These are phyloP conservation scores for Auricularia heimuer DNA, from an alignment of 768 basidiomycete genomes.

Conservation along the genomic window DNA sequence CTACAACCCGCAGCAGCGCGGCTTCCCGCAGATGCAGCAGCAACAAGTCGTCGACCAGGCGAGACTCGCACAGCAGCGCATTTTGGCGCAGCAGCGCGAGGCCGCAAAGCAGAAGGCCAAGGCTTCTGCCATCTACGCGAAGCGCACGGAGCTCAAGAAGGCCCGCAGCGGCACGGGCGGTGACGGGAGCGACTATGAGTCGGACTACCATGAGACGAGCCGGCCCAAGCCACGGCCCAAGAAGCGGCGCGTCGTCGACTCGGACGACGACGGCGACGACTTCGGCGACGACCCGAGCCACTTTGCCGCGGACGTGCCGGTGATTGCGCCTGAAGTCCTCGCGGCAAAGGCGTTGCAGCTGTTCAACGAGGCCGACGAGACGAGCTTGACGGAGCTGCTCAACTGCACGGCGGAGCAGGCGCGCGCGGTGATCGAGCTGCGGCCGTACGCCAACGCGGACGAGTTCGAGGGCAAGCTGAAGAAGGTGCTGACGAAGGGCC, in stretches of 20 bases:
- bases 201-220: neutral
- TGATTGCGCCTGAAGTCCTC: slow-evolving; percentile 18
- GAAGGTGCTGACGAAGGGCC: slow-evolving; percentile 66
- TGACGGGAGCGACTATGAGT: neutral
- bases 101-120: neutral
- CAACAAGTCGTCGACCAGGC: neutral
- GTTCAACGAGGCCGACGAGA: slow-evolving; percentile 29
- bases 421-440: slow-evolving; percentile 58
- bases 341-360: slow-evolving; percentile 26
- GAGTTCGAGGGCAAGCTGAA: slow-evolving; percentile 74
- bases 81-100: neutral
- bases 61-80: neutral
- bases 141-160: neutral
- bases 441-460: slow-evolving; percentile 70
- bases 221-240: neutral
- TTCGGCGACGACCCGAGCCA: slow-evolving; percentile 11
- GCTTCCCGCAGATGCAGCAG: neutral
- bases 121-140: neutral
- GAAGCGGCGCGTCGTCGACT: slow-evolving; percentile 10
- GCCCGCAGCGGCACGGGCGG: neutral
- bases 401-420: slow-evolving; percentile 75
- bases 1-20: neutral
- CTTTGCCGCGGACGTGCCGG: slow-evolving; percentile 9
- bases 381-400: neutral
- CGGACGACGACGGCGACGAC: slow-evolving; percentile 18